Evolutionary conservation across 805 yeast genomes (phyloP), one percentile per base, ranked within the genome.

Genomic region (Starmera quercuum): DNA sequence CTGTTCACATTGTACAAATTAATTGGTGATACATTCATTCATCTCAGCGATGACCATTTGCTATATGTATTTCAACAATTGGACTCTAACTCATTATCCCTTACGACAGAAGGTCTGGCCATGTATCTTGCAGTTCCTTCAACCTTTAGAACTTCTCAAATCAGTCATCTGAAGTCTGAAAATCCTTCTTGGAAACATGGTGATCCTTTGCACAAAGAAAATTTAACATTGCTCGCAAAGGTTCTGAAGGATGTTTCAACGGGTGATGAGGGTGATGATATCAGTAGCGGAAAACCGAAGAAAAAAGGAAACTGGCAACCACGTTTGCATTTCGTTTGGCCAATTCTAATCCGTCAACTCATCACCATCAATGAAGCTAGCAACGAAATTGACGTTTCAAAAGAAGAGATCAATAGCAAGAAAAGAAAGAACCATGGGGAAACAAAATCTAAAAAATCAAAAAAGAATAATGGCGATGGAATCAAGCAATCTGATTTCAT

Each of bases 61-160:
- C 32, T 42, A 5, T 44, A 53, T 4, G 44, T 73, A 2, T 56
- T 83, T 33, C 49, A 56, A 11, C 47, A 60, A 29, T 49, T 80
- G 6, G 71, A 77, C 44, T 67, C 71, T 21, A 56, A 58, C 20
- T 75, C 77, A 4, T 63, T 86, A 36, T 66, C 78, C 4, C 55
- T 78, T 34, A 72, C 95, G 1, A 70, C 82, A 11, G 97, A 88
- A 50, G 96, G 95, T 0, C 59, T 86, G 12, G 80, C 95, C 0
- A 56, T 87, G 4, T 82, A 75, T 49, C 58, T 87, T 28, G 50
- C 74, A 5, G 60, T 80, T 15, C 73, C 78, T 15, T 15, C 21
- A 2, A 19, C 39, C 2, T 32, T 38, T 28, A 47, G 51, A 43
- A 14, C 37, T 10, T 5, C 26, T 4, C 22, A 31, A 4, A 26